Percentiles rank a stretch among this genome's conserved stretches.
phyloP scores from a whole-genome alignment of 106 monocot species.

The Narthecium ossifragum region DNA sequence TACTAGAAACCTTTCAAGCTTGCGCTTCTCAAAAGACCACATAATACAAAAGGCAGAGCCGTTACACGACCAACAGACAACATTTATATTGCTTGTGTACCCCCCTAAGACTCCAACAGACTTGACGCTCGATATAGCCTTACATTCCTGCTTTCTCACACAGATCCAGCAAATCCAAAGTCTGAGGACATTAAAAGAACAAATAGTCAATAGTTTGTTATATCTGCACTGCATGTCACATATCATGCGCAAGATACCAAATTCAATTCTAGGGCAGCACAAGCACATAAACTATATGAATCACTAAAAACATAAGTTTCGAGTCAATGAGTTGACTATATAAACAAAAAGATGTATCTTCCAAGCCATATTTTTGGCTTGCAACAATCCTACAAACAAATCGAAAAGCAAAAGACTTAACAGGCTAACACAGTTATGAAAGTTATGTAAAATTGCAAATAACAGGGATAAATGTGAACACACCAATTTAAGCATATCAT shows the following conservation, averaged over 20 bases:
- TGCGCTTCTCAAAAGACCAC: conserved; percentile 24
- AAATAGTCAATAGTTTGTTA: no score
- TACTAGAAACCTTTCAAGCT: conserved; percentile 14
- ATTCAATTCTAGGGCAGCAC: no score
- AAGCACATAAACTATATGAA: no score
- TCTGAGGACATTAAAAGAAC: conserved; percentile 14
- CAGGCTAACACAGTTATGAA: background rate
- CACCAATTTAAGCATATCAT: conserved; percentile 1
- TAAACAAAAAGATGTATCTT: no score
- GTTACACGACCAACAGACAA: conserved; percentile 4
- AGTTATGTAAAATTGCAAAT: background rate
- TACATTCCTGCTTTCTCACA: conserved; percentile 52
- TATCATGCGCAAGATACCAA: no score
- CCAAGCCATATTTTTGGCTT: no score
- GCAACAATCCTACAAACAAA: no score
- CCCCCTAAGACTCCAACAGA: no score
- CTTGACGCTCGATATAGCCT: conserved; percentile 1
- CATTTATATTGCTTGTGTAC: conserved; percentile 12
- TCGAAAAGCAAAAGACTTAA: background rate
- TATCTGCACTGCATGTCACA: no score
- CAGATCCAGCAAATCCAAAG: conserved; percentile 49
- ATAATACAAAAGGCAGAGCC: background rate
- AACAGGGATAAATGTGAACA: background rate
- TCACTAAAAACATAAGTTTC: no score
- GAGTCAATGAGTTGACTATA: no score